Evolutionary conservation across 2,329 filamentous ascomycete species (phyloP).

Genomic region (Aotearoamyces nothofagi): DNA sequence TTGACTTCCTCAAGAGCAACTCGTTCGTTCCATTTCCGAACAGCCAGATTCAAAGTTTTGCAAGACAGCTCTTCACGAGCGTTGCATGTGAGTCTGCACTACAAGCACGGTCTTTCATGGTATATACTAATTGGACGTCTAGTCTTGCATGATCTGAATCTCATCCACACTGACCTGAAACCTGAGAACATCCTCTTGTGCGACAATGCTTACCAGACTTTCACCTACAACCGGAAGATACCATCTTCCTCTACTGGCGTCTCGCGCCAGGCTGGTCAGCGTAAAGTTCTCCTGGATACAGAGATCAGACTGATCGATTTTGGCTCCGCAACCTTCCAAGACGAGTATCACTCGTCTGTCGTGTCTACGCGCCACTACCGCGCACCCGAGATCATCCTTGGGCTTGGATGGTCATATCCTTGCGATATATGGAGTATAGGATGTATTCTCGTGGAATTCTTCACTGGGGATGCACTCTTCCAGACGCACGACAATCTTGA

Average conservation of each 20-base stretch:
- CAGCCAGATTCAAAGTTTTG: slow-evolving; percentile 96
- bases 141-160: slow-evolving; percentile 93
- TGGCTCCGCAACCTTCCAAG: slow-evolving; percentile 57
- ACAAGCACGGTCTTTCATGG: too few species aligned
- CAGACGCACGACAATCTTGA: slow-evolving; percentile 61
- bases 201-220: slow-evolving; percentile 50
- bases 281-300: slow-evolving; percentile 49
- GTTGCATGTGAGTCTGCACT: slow-evolving; percentile 75
- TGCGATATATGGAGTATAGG: slow-evolving; percentile 65
- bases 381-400: slow-evolving; percentile 56
- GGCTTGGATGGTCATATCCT: slow-evolving; percentile 55
- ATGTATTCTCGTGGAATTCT: slow-evolving; percentile 59
- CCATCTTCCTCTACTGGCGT: slow-evolving; percentile 49
- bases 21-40: slow-evolving; percentile 94
- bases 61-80: slow-evolving; percentile 89
- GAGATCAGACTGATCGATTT: slow-evolving; percentile 60
- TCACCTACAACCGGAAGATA: slow-evolving; percentile 55
- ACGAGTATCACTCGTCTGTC: slow-evolving; percentile 58
- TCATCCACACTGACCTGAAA: slow-evolving; percentile 80
- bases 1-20: slow-evolving; percentile 95
- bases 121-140: too few species aligned
- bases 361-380: slow-evolving; percentile 57
- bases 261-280: slow-evolving; percentile 44
- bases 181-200: slow-evolving; percentile 57
- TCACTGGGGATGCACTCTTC: slow-evolving; percentile 55